Conservation (phyloP, 2,329 filamentous ascomycete genomes). For the Calonectria hawksworthii region DNA sequence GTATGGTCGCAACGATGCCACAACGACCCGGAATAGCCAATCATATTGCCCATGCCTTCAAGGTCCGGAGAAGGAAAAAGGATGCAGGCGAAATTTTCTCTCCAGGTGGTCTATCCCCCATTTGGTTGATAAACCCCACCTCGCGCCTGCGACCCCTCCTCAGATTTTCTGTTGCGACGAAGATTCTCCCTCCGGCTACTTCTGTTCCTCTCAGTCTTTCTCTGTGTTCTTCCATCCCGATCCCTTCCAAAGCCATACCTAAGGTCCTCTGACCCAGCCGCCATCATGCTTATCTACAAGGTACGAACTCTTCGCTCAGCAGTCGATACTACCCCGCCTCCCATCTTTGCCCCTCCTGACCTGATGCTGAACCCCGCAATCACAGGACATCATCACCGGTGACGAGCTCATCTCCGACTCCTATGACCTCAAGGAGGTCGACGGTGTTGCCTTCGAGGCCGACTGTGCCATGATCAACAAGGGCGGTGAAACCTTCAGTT, state of each 20-base stretch:
- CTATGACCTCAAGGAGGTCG: conserved; percentile 85
- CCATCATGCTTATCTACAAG: conserved; percentile 82
- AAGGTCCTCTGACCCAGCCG: conserved; percentile 50
- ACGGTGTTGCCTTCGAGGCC: conserved; percentile 87
- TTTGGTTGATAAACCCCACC: conserved; percentile 37
- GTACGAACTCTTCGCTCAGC: conserved; percentile 56
- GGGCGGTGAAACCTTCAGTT: conserved; percentile 80
- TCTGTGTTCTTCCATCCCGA: conserved; percentile 32
- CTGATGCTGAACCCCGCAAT: conserved; percentile 47
- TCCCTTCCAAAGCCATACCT: conserved; percentile 35
- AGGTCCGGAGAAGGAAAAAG: conserved; percentile 25
- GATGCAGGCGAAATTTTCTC: conserved; percentile 28
- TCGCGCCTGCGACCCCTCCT: conserved; percentile 43
- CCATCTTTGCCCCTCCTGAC: conserved; percentile 32
- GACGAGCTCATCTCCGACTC: conserved; percentile 99
- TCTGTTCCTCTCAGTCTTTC: conserved; percentile 36
- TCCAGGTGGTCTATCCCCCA: conserved; percentile 12
- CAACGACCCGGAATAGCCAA: not conserved
- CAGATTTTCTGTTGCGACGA: conserved; percentile 45
- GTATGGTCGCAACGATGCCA: conserved; percentile 7
- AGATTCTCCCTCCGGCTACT: conserved; percentile 39
- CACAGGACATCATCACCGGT: conserved; percentile 86
- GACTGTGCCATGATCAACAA: conserved; percentile 92
- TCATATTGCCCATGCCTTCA: not conserved
- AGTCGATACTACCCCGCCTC: conserved; percentile 36